Percentiles rank a stretch among this genome's conserved stretches.
Conservation (phyloP, 108 stramenopile genomes). For the Cyclotella choctawhatcheeana region DNA sequence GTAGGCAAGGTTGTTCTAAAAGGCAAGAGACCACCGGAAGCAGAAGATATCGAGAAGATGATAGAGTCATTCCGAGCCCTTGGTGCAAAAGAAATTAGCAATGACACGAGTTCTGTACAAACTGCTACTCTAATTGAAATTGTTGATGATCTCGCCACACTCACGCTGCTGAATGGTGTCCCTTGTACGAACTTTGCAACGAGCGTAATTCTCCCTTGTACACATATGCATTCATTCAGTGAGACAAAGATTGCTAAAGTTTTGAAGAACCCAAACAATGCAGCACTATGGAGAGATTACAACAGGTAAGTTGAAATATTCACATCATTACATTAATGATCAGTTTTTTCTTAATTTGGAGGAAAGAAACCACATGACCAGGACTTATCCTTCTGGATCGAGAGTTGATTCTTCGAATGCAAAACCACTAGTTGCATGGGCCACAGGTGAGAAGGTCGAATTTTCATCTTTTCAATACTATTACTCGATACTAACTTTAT, state of each 20-base stretch:
- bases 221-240: conserved; percentile 79
- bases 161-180: conserved; percentile 76
- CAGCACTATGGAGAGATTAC: conserved; percentile 38
- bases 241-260: conserved; percentile 72
- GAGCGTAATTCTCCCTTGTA: conserved; percentile 45
- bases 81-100: conserved; percentile 1
- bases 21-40: conserved; percentile 74
- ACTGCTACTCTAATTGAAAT: conserved; percentile 27
- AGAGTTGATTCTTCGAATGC: conserved; percentile 93
- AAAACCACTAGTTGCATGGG: conserved; percentile 90
- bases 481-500: too few species aligned
- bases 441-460: conserved; percentile 9
- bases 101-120: conserved; percentile 2
- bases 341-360: background rate
- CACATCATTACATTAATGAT: too few species aligned
- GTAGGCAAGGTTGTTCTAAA: conserved; percentile 87
- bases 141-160: conserved; percentile 54
- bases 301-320: conserved; percentile 14
- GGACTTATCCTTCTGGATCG: conserved; percentile 89
- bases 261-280: conserved; percentile 49
- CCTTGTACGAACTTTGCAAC: conserved; percentile 56
- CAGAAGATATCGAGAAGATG: conserved; percentile 51
- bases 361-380: conserved; percentile 62
- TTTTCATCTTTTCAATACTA: too few species aligned
- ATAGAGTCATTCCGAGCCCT: conserved; percentile 15